These are phyloP conservation scores for Limtongozyma cylindracea DNA, from an alignment of 805 yeast genomes.

Conservation along the genomic window DNA sequence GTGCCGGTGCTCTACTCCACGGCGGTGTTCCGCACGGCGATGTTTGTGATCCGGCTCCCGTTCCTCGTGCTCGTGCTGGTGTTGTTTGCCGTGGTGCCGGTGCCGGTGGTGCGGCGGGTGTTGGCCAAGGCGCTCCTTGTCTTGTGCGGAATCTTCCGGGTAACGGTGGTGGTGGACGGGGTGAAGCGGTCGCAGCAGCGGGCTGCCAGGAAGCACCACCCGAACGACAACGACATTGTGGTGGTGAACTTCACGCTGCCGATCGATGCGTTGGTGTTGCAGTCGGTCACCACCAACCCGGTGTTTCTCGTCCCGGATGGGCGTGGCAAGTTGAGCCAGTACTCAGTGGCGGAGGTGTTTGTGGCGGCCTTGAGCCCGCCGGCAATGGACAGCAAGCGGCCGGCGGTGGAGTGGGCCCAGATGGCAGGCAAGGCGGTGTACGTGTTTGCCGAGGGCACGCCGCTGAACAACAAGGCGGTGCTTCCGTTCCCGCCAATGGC, in stretches of 20 bases:
- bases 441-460: conserved; percentile 57
- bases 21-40: too few relatives aligned
- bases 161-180: conserved; percentile 19
- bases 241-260: conserved; percentile 36
- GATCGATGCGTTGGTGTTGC: conserved; percentile 20
- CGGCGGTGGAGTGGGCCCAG: not conserved
- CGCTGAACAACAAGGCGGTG: conserved; percentile 62
- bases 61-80: conserved; percentile 2
- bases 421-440: conserved; percentile 19
- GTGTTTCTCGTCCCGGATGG: conserved; percentile 17
- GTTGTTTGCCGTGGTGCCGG: not conserved
- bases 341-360: too few relatives aligned
- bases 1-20: conserved; percentile 2
- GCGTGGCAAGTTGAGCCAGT: too few relatives aligned
- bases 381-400: conserved; percentile 2
- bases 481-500: too few relatives aligned
- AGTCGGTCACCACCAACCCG: conserved; percentile 6
- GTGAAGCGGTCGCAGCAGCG: conserved; percentile 16
- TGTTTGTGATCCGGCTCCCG: conserved; percentile 8
- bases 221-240: conserved; percentile 19
- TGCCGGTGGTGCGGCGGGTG: conserved; percentile 1
- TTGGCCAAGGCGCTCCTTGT: conserved; percentile 9
- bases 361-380: conserved; percentile 5
- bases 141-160: too few relatives aligned
- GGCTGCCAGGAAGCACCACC: conserved; percentile 9